Base-by-base conservation (phyloP, 495 filamentous ascomycete species). In the Apiosordaria backusii region DNA sequence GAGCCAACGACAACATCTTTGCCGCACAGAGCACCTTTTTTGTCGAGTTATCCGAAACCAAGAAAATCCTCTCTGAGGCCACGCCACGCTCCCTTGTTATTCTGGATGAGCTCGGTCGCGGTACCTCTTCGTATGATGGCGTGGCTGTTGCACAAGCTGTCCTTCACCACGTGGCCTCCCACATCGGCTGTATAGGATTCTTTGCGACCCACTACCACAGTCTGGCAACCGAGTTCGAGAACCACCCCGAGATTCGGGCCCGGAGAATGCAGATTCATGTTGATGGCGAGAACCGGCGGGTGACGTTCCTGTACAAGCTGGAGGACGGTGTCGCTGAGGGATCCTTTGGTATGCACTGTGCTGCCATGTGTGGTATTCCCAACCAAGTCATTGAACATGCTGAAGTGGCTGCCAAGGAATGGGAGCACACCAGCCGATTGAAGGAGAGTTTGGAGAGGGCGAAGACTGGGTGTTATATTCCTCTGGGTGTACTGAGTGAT, bases 171-270 rank as follows among this genome's bases (percentile, higher is more conserved):
- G 85, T 98, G 53, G 93, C 95, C 22, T 91, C 90, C 6, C 92
- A 97, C 74, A 90, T 97, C 58, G 96, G 96, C 66, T 96, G 94
- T 50, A 75, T 96, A 26, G 95, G 96, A 29, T 97, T 97, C 86
- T 99, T 99, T 76, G 95, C 95, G 4, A 99, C 96, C 0, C 95
- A 99, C 74, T 99, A 99, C 76, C 96, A 97, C 76, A 93, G 89
- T 16, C 84, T 99, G 13, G 93, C 96, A 7, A 85, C 89, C 1
- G 96, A 98, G 74, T 99, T 98, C 73, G 86, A 87, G 61, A 78
- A 80, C 24, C 96, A 98, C 74, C 93, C 96, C 0, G 93, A 98
- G 75, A 89, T 99, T 55, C 76, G 85, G 18, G 85, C 92, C 3
- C 90, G 88, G 73, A 83, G 96, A 13, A 99, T 99, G 96, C 88